Conservation (phyloP, 495 filamentous ascomycete species). For the Aspergillus indologenus region DNA sequence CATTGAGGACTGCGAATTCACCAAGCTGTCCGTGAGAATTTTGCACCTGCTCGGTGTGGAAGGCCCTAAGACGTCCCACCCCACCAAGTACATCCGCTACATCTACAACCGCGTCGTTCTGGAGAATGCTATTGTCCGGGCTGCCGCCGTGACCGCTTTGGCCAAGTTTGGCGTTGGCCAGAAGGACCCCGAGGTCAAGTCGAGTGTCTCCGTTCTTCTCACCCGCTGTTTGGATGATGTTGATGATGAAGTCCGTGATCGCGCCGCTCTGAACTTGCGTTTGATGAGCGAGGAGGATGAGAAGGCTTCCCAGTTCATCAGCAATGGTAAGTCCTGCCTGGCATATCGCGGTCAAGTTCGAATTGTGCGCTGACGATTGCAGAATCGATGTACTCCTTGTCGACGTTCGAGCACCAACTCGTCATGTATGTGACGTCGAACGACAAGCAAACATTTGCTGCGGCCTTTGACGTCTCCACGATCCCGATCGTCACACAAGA, state of each 20-base stretch:
- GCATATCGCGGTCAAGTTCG: background rate
- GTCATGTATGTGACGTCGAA: slow-evolving; percentile 96
- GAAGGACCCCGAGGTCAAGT: slow-evolving; percentile 94
- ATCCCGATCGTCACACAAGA: slow-evolving; percentile 95
- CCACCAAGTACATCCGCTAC: slow-evolving; percentile 98
- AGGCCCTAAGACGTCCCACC: slow-evolving; percentile 91
- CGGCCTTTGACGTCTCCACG: slow-evolving; percentile 83
- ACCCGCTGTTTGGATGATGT: slow-evolving; percentile 94
- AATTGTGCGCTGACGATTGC: slow-evolving; percentile 21
- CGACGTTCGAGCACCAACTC: slow-evolving; percentile 93
- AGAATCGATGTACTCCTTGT: slow-evolving; percentile 81
- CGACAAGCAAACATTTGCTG: slow-evolving; percentile 76
- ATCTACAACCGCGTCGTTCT: slow-evolving; percentile 99
- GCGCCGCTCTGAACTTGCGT: slow-evolving; percentile 86
- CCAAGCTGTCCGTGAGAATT: slow-evolving; percentile 93
- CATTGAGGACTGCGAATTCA: slow-evolving; percentile 99
- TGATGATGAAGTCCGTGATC: slow-evolving; percentile 96
- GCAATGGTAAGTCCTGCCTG: slow-evolving; percentile 66
- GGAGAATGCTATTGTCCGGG: slow-evolving; percentile 94
- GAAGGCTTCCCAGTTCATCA: slow-evolving; percentile 77
- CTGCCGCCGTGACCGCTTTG: slow-evolving; percentile 90
- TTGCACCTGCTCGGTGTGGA: slow-evolving; percentile 90
- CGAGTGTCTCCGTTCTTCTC: slow-evolving; percentile 87
- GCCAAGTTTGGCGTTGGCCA: slow-evolving; percentile 97
- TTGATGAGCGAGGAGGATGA: slow-evolving; percentile 87